A percentile compares a stretch with the other conserved stretches of the same genome.
Evolutionary conservation across 225 moss, liverwort and hornwort genomes (phyloP).

Genomic region (Anthoceros angustus): DNA sequence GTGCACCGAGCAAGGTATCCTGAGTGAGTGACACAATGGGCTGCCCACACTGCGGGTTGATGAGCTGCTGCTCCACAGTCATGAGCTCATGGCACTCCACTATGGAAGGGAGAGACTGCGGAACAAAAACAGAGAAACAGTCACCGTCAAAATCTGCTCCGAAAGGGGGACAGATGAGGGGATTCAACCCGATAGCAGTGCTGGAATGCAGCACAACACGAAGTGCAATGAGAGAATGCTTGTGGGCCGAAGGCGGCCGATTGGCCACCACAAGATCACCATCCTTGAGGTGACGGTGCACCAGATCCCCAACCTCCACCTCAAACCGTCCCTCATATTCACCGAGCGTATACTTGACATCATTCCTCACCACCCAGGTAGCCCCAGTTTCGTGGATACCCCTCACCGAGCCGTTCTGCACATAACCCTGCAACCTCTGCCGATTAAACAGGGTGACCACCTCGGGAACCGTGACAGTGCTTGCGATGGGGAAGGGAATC

Average conservation of each 20-base stretch:
- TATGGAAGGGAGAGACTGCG: conserved; percentile 60
- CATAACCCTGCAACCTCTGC: conserved; percentile 33
- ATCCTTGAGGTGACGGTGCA: conserved; percentile 59
- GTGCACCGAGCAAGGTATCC: conserved; percentile 60
- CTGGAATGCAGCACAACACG: conserved; percentile 50
- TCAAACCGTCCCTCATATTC: conserved; percentile 7
- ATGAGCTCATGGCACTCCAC: conserved; percentile 68
- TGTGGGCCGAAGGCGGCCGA: conserved; percentile 58
- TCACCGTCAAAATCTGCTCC: conserved; percentile 95
- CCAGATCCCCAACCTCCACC: conserved; percentile 41
- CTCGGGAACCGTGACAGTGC: conserved; percentile 60
- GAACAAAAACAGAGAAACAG: conserved; percentile 59
- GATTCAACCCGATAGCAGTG: conserved; percentile 59
- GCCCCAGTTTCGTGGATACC: conserved; percentile 27
- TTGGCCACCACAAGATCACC: conserved; percentile 75
- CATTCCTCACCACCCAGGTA: conserved; percentile 16
- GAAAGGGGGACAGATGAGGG: conserved; percentile 63
- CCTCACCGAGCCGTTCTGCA: conserved; percentile 33
- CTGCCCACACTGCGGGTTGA: conserved; percentile 44
- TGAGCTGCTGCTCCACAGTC: conserved; percentile 54
- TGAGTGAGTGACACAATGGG: conserved; percentile 62
- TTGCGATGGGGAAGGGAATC: conserved; percentile 42
- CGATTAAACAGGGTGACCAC: conserved; percentile 43
- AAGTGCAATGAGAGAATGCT: conserved; percentile 63
- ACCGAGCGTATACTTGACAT: conserved; percentile 10